phyloP scores from a whole-genome alignment of 2,329 filamentous ascomycete species.

The Epicoccum nigrum region DNA sequence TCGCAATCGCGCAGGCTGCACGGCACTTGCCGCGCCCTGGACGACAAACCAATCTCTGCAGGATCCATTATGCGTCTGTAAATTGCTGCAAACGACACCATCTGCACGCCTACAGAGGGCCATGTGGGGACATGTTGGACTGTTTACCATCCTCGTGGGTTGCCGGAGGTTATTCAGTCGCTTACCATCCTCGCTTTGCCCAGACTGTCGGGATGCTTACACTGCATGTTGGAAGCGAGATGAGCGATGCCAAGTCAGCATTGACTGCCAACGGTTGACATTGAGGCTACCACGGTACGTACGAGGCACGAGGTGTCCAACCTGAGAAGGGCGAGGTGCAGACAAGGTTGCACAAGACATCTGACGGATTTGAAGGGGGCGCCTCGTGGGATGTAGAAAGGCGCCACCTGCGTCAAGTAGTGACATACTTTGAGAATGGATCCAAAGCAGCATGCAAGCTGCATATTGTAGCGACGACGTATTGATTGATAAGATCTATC shows the following conservation, averaged over 20 bases:
- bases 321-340: neutral
- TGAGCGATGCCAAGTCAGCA: neutral
- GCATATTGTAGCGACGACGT: neutral
- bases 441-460: too few relatives aligned
- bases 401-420: conserved; percentile 16
- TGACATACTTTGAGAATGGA: too few relatives aligned
- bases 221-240: neutral
- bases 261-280: too few relatives aligned
- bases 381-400: neutral
- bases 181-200: conserved; percentile 10
- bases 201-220: conserved; percentile 9
- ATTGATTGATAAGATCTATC: conserved; percentile 6
- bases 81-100: neutral
- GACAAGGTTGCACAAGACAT: neutral
- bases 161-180: conserved; percentile 5
- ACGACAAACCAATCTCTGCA: neutral
- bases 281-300: neutral
- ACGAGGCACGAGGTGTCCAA: neutral
- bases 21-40: neutral
- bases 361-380: neutral
- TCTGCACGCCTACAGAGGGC: neutral
- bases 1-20: neutral
- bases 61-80: neutral
- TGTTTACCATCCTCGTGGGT: conserved; percentile 9
- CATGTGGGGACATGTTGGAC: neutral